Conservation (phyloP, 306 rosid species). For the Albizia julibrissin region DNA sequence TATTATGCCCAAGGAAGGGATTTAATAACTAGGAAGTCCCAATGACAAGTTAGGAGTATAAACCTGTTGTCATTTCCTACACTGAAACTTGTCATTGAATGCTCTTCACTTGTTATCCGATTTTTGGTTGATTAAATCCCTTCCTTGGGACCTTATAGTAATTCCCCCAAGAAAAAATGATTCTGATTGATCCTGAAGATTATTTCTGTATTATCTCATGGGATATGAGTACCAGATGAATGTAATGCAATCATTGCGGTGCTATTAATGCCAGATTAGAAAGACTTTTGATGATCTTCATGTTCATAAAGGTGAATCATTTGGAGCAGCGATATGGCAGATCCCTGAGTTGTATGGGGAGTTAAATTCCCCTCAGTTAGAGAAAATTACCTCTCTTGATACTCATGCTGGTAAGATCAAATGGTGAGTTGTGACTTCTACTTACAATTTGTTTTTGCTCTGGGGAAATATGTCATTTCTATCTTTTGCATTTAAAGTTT, state of each 20-base stretch:
- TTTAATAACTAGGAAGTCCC: too few species aligned
- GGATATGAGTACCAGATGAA: background rate
- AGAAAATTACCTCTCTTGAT: constrained; percentile 74
- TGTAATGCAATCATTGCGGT: background rate
- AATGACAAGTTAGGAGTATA: too few species aligned
- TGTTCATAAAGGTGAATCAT: constrained; percentile 75
- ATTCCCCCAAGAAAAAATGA: background rate
- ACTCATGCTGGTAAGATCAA: constrained; percentile 73
- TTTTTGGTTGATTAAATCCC: too few species aligned
- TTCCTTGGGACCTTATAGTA: too few species aligned
- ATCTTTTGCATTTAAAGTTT: constrained; percentile 17
- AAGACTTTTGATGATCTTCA: constrained; percentile 25
- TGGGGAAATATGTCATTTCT: background rate
- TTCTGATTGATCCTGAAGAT: background rate
- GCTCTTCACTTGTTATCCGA: too few species aligned
- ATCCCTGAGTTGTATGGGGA: constrained; percentile 96
- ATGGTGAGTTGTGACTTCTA: constrained; percentile 61
- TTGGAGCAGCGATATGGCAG: constrained; percentile 97
- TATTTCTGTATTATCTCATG: background rate
- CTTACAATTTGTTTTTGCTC: constrained; percentile 14
- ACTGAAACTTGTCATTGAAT: too few species aligned
- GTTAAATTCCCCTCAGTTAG: constrained; percentile 89
- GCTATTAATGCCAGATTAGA: background rate
- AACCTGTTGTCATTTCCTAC: too few species aligned
- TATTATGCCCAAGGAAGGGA: too few species aligned